Evolutionary conservation across 2,329 filamentous ascomycete genomes (phyloP).

Genomic region (Venturia effusa): DNA sequence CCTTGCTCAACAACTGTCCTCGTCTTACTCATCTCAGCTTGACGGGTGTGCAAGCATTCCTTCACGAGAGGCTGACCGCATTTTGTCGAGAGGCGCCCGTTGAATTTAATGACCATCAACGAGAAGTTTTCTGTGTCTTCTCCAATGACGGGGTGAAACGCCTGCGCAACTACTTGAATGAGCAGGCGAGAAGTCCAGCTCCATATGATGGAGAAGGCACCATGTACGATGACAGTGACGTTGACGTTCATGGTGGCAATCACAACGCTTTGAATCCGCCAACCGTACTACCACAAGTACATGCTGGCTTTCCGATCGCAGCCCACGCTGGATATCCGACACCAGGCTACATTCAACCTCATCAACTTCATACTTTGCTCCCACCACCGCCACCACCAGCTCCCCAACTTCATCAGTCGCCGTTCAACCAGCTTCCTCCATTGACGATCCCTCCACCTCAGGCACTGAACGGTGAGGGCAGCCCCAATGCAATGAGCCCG

Average conservation of each 20-base stretch:
- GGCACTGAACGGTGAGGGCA: background rate
- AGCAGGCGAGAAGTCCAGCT: slow-evolving; percentile 13
- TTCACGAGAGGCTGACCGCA: slow-evolving; percentile 69
- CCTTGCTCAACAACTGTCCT: slow-evolving; percentile 79
- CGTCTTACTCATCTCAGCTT: slow-evolving; percentile 88
- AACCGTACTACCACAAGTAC: background rate
- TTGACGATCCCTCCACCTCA: slow-evolving; percentile 6
- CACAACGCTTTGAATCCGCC: background rate
- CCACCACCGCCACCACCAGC: slow-evolving; percentile 9
- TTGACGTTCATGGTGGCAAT: background rate
- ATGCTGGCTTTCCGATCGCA: slow-evolving; percentile 1
- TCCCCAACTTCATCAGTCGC: slow-evolving; percentile 1
- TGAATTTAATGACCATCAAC: slow-evolving; percentile 94
- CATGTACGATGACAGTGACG: slow-evolving; percentile 17
- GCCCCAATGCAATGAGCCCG: slow-evolving; percentile 9
- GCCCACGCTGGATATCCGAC: slow-evolving; percentile 6
- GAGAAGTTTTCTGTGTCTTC: slow-evolving; percentile 95
- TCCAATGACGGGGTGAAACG: slow-evolving; percentile 72
- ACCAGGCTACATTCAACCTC: background rate
- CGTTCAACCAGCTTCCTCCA: slow-evolving; percentile 6
- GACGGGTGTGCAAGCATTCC: slow-evolving; percentile 85
- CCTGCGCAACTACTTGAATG: slow-evolving; percentile 61
- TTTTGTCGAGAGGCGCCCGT: slow-evolving; percentile 72
- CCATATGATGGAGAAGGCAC: slow-evolving; percentile 14
- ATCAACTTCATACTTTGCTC: background rate